These are phyloP conservation scores for Neoboletus brunneissimus DNA, from an alignment of 768 basidiomycete species.

Conservation along the genomic window DNA sequence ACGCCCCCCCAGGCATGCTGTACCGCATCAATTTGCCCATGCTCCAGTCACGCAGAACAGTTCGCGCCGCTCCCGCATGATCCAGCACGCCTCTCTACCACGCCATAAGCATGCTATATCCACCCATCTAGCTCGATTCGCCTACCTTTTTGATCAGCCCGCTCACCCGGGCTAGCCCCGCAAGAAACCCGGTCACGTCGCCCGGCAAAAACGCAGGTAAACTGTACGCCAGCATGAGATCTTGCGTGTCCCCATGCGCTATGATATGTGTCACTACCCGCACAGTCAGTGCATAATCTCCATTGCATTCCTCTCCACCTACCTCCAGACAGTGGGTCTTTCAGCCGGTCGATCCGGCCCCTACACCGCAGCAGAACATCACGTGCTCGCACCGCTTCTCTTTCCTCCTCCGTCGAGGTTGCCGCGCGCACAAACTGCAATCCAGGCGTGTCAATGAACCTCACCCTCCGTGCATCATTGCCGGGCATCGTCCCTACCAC, in stretches of 20 bases:
- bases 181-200: constrained; percentile 69
- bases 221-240: constrained; percentile 86
- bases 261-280: constrained; percentile 64
- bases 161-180: constrained; percentile 69
- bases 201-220: constrained; percentile 74
- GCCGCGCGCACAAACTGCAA: constrained; percentile 47
- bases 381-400: constrained; percentile 38
- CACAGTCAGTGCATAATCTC: constrained; percentile 11
- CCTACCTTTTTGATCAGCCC: constrained; percentile 76
- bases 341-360: constrained; percentile 81
- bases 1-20: constrained; percentile 47
- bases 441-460: constrained; percentile 88
- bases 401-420: constrained; percentile 30
- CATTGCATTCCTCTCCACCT: constrained; percentile 29
- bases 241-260: constrained; percentile 64
- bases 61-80: constrained; percentile 68
- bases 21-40: constrained; percentile 72
- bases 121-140: neutral
- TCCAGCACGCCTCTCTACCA: constrained; percentile 70
- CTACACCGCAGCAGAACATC: constrained; percentile 79
- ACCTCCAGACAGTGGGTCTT: constrained; percentile 74
- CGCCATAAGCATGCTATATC: constrained; percentile 10
- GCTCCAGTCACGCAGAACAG: constrained; percentile 84
- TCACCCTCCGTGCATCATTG: constrained; percentile 41
- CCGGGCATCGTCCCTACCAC: constrained; percentile 48